phyloP scores from a whole-genome alignment of 371 early-diverging fungal genomes.

The Batkoa obscura region DNA sequence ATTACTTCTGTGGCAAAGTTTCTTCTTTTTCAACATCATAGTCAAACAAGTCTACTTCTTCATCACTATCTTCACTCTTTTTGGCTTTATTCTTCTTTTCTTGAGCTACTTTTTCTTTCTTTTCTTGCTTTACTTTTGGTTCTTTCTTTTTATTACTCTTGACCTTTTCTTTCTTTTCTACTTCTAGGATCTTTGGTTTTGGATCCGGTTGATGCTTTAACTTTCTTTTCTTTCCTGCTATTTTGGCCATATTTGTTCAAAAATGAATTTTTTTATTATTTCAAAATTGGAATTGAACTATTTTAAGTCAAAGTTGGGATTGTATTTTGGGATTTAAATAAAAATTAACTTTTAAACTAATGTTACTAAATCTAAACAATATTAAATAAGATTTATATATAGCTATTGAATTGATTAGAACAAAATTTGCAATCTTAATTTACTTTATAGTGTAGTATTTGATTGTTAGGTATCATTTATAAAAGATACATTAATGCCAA shows the following conservation, averaged over 20 bases:
- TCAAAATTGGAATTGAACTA: neutral
- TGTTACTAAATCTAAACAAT: neutral
- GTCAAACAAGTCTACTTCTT: constrained; percentile 1
- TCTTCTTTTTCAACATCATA: neutral
- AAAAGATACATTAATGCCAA: no score
- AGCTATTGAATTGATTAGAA: neutral
- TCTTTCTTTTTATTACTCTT: no score
- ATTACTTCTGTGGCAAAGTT: constrained; percentile 2
- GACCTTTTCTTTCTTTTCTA: neutral
- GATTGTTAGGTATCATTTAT: no score
- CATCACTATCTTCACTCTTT: neutral
- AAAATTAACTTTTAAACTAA: neutral
- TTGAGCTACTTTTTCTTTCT: no score
- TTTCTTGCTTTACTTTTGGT: no score
- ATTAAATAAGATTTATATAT: neutral
- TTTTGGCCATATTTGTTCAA: neutral
- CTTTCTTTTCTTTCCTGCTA: neutral
- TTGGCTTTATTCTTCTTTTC: no score
- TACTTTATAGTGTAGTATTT: neutral
- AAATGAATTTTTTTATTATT: neutral
- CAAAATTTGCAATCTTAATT: neutral
- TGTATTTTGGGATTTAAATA: neutral
- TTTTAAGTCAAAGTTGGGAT: no score
- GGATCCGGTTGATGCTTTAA: constrained; percentile 2
- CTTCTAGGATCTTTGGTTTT: neutral